A percentile compares a stretch with the other conserved stretches of the same genome.
phyloP scores from a whole-genome alignment of 78 protist genomes.

The Dictyostelium purpureum region DNA sequence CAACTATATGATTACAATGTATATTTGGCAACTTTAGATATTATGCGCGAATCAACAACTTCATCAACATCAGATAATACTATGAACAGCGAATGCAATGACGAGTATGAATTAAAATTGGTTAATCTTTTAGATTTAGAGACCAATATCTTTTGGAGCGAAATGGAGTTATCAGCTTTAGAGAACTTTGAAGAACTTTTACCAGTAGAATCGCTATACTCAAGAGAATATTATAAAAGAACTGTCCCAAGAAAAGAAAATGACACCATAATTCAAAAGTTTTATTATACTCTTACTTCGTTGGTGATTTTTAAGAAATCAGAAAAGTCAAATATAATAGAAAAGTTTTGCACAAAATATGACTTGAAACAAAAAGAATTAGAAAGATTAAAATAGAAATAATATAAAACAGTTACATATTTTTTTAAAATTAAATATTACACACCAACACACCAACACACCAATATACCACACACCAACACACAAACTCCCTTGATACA shows the following conservation, averaged over 20 bases:
- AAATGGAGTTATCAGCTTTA: neutral
- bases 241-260: slow-evolving; percentile 4
- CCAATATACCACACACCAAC: no score
- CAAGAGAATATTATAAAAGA: neutral
- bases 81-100: neutral
- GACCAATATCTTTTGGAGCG: neutral
- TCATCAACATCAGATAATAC: no score
- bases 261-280: neutral
- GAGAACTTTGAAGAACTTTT: neutral
- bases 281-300: neutral
- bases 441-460: no score
- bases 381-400: neutral
- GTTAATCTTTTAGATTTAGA: neutral
- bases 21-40: neutral
- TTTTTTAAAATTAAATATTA: no score
- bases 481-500: no score
- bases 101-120: neutral
- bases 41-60: no score
- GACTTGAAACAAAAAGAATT: neutral
- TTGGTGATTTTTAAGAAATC: neutral
- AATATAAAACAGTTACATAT: no score
- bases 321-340: neutral
- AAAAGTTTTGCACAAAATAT: neutral
- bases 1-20: neutral
- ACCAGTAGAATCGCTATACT: neutral